Conservation (phyloP, 2,329 filamentous ascomycete species). For the Aspergillus unguis region DNA sequence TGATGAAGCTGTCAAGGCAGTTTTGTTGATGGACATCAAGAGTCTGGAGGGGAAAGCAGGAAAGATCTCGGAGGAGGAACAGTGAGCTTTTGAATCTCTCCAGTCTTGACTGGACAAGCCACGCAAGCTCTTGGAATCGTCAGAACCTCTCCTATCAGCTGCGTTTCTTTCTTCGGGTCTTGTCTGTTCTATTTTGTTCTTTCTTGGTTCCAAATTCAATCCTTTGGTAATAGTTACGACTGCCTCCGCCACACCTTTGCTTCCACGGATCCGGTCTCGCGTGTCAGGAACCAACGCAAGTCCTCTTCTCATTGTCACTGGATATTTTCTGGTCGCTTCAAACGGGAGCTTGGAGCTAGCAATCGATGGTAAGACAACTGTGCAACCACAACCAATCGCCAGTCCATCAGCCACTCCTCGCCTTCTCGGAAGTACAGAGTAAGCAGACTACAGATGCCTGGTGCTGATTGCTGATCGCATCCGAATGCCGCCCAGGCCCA, state of each 20-base stretch:
- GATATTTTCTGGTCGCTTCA: neutral
- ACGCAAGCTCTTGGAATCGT: constrained; percentile 24
- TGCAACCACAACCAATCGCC: constrained; percentile 2
- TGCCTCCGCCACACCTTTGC: neutral
- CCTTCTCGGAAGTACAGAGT: neutral
- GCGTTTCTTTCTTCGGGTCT: neutral
- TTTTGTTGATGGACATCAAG: neutral
- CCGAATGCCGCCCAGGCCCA: neutral
- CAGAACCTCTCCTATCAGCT: constrained; percentile 19
- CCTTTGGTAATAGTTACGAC: neutral
- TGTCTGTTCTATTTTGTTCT: neutral
- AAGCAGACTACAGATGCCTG: too few relatives aligned
- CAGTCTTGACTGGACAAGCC: constrained; percentile 9
- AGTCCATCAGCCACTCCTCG: constrained; percentile 1
- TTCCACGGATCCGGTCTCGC: neutral
- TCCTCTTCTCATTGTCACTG: too few relatives aligned
- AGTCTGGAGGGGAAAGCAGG: neutral
- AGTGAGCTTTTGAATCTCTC: constrained; percentile 16
- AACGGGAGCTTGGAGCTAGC: neutral
- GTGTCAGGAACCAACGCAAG: constrained; percentile 3
- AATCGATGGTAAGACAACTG: constrained; percentile 6
- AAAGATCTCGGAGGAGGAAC: constrained; percentile 11
- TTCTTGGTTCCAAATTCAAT: neutral
- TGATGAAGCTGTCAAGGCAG: neutral
- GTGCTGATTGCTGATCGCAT: neutral